Base-by-base conservation (phyloP, 768 basidiomycete genomes). In the Kwoniella sp. region DNA sequence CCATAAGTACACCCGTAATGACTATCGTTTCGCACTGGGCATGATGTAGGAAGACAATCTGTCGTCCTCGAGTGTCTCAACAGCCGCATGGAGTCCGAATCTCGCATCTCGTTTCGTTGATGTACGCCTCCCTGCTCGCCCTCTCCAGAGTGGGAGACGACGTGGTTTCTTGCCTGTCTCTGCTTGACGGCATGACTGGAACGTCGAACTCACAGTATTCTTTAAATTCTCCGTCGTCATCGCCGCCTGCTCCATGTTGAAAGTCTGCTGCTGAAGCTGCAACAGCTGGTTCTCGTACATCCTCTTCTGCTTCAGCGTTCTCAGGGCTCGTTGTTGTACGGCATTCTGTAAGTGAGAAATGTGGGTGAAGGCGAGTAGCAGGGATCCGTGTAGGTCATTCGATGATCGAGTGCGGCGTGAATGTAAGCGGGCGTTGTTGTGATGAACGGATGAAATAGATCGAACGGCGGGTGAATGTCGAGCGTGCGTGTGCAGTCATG, bases 201-300 rank as follows among this genome's bases (percentile, higher is more conserved):
- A 26, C 57, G 5, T 4, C 26, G 29, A 8, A 73, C 73, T 63
- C 28, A 82, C 81, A 8, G 96, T 98, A 79, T 97, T 98, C 69
- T 92, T 88, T 74, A 98, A 82, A 81, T 98, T 98, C 83, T 98
- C 96, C n/a, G 95, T 98, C 9, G 92, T 89, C 74, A 98, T 87
- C 15, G 90, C 87, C 13, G 94, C 90, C 60, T 91, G 93, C 83
- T 99, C 94, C 91, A 98, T 98, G 82, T 99, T 98, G 84, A 92
- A 98, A 25, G 91, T 89, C 81, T 98, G 96, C 79, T 98, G 96
- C 29, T 90, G 84, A 17, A 99, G 85, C 80, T 96, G 93, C 9
- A 87, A 85, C 41, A 98, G 86, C 80, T 99, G 96, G 15, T 84
- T 85, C 79, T 99, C 96, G 61, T 80, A 82, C 91, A 97, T 88